Base-by-base conservation (phyloP, 2,329 filamentous ascomycete species). In the Xylaria sp. region DNA sequence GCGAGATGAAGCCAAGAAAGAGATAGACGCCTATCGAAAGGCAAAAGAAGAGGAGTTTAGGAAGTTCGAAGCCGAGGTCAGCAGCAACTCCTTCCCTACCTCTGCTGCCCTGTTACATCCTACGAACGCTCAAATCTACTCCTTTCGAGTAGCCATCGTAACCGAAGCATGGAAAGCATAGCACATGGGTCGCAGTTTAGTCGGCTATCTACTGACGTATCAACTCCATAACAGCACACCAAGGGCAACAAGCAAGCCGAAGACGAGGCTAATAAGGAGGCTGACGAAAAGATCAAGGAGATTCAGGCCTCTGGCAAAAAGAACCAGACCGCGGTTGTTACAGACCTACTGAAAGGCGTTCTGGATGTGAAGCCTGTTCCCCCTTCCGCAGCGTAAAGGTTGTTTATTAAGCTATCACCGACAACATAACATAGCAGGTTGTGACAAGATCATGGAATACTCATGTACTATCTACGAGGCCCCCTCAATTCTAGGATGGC, bases 11-110 rank as follows among this genome's bases (percentile, higher is more conserved):
- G 96, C 96, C 71, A 97, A 98, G 84, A 97, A 97, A 84, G 95
- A 99, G 82, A 97, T 99, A 78, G 93, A 97, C 74, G 92, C 93
- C 65, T 98, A 99, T 86, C 90, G 91, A 80, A 88, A 91, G 78
- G 84, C 91, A 76, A 99, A 98, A 85, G 96, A 99, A 78, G 88
- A 92, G 42, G 95, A 98, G 82, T 98, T 94, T 85, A 95, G 96
- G 86, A 91, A 92, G 80, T 98, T 97, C 78, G 94, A 98, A 85
- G 87, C 93, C 72, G 85, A 89, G 84, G 86, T 88, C 53, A 70
- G 66, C 58, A 62, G 29, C 47, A 32, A 10, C 35, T 21, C 47
- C 23, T 50, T n/a, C 40, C 23, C n/a, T n/a, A n/a, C 35, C 40
- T 40, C 35, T 55, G 6, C 55, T 21, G 35, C 42, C 27, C 27